phyloP scores from a whole-genome alignment of 768 basidiomycete species.

The Leccinellum albellum region DNA sequence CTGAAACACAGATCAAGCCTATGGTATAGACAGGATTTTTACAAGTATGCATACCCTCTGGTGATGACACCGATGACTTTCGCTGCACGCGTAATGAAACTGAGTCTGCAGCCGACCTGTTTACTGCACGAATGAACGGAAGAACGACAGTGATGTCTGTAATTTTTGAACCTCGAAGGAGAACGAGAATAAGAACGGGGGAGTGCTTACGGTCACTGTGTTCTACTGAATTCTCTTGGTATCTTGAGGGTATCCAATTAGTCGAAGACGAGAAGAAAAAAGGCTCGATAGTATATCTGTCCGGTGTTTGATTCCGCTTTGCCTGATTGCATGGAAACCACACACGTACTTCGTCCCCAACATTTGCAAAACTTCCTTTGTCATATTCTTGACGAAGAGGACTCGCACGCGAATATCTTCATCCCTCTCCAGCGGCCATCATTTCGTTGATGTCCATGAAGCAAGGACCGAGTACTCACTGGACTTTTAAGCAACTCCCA shows the following conservation, averaged over 20 bases:
- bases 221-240: constrained; percentile 46
- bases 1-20: constrained; percentile 9
- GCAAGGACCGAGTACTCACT: constrained; percentile 28
- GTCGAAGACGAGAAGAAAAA: constrained; percentile 63
- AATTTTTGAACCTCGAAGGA: not conserved
- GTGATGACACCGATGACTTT: not conserved
- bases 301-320: not conserved
- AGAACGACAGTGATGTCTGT: constrained; percentile 55
- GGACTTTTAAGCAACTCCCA: constrained; percentile 32
- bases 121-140: constrained; percentile 45
- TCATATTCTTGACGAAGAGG: constrained; percentile 49
- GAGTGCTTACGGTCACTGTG: constrained; percentile 51
- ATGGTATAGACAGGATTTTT: too few relatives aligned
- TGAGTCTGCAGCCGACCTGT: not conserved
- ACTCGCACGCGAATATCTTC: constrained; percentile 41
- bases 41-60: constrained; percentile 6
- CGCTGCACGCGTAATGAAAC: not conserved
- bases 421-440: constrained; percentile 25
- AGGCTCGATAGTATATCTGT: constrained; percentile 53
- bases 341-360: constrained; percentile 47
- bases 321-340: not conserved
- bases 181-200: constrained; percentile 15
- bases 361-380: constrained; percentile 51
- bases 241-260: constrained; percentile 67
- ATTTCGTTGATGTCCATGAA: not conserved